These are phyloP conservation scores for Trichophyton simii DNA, from an alignment of 2,329 filamentous ascomycete genomes.

Conservation along the genomic window DNA sequence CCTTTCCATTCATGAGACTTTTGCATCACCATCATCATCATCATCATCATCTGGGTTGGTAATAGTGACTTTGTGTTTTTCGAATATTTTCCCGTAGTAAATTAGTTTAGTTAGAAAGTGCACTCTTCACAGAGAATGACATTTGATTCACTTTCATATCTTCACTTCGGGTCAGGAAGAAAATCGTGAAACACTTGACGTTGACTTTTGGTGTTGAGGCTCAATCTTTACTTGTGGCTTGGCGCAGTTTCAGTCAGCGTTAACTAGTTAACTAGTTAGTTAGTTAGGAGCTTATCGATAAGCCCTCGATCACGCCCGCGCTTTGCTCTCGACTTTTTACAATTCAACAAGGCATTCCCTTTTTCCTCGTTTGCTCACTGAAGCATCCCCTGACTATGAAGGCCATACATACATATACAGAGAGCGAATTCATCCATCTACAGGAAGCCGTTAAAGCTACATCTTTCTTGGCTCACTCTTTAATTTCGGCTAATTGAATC, in stretches of 20 bases:
- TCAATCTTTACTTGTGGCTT: not conserved
- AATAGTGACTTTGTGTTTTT: not conserved
- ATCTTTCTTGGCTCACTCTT: not conserved
- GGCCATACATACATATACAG: not conserved
- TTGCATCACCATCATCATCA: not conserved
- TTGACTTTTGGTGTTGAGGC: not conserved
- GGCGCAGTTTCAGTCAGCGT: not conserved
- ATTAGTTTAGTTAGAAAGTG: not conserved
- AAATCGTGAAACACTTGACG: not conserved
- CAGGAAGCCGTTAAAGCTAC: not conserved
- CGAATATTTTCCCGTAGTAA: not conserved
- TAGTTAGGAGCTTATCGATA: not conserved
- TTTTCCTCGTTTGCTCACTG: too few relatives aligned
- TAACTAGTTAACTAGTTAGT: too few relatives aligned
- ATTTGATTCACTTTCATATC: not conserved
- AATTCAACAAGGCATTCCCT: not conserved
- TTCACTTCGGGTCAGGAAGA: not conserved
- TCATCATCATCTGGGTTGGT: slow-evolving; percentile 1
- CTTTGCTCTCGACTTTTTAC: not conserved
- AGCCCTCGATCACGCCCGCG: not conserved
- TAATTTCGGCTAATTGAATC: not conserved
- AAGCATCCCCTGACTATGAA: not conserved
- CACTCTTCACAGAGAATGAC: not conserved
- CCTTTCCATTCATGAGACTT: not conserved
- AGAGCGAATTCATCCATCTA: too few relatives aligned